A percentile compares a stretch with the other conserved stretches of the same genome.
Evolutionary conservation across 108 stramenopile species (phyloP).

Genomic region (Craspedostauros australis): DNA sequence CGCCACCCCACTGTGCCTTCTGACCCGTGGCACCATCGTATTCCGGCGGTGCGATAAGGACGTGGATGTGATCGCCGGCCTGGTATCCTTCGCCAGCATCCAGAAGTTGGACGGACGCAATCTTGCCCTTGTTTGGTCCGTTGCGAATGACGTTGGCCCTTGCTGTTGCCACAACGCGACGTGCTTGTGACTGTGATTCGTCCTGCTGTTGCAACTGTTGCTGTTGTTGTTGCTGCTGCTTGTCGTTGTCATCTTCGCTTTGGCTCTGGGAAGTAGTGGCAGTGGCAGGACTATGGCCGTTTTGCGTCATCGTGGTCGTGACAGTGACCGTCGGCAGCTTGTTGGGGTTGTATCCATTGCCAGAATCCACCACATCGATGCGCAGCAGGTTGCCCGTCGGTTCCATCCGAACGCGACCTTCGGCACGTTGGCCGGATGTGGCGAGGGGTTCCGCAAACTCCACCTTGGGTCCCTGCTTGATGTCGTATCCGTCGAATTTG

Average conservation of each 20-base stretch:
- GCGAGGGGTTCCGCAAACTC: constrained; percentile 57
- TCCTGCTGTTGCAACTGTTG: too few species aligned
- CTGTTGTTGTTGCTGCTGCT: too few species aligned
- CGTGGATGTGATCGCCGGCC: constrained; percentile 35
- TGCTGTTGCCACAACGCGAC: constrained; percentile 38
- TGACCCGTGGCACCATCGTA: too few species aligned
- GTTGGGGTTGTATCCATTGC: constrained; percentile 53
- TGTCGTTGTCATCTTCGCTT: neutral
- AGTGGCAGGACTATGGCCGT: too few species aligned
- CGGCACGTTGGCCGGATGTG: constrained; percentile 34
- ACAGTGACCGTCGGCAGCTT: constrained; percentile 57
- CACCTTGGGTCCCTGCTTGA: constrained; percentile 56
- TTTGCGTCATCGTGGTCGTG: constrained; percentile 17
- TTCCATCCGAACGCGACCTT: constrained; percentile 49
- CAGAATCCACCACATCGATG: constrained; percentile 57
- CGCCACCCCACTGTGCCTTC: constrained; percentile 30
- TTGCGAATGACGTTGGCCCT: constrained; percentile 51
- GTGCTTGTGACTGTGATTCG: too few species aligned
- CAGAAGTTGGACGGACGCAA: constrained; percentile 51
- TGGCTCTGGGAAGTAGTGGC: neutral
- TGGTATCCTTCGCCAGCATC: constrained; percentile 66
- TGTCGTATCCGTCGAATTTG: constrained; percentile 62
- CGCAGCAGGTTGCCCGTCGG: constrained; percentile 60
- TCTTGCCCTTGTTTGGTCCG: constrained; percentile 58
- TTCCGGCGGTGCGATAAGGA: constrained; percentile 54